These are phyloP conservation scores for Stenocarpella maydis DNA, from an alignment of 2,329 filamentous ascomycete genomes.

Conservation along the genomic window DNA sequence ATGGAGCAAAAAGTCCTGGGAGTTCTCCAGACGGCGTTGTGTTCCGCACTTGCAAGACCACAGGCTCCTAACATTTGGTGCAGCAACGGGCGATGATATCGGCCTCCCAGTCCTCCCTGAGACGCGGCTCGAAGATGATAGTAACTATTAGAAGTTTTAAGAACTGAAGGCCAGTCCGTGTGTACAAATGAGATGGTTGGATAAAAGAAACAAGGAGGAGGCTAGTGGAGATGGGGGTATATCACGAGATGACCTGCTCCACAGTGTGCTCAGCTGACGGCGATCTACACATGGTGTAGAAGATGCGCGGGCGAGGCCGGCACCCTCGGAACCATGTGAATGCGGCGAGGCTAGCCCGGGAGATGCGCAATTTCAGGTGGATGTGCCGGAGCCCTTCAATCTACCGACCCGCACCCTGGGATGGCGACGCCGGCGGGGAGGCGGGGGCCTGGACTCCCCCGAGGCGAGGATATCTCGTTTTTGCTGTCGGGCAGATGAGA, in stretches of 20 bases:
- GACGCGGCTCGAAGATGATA: not conserved
- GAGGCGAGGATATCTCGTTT: constrained; percentile 6
- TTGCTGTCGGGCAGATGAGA: constrained; percentile 9
- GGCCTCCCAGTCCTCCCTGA: too few relatives aligned
- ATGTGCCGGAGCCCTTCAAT: constrained; percentile 5
- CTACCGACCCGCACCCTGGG: not conserved
- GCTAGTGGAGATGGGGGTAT: not conserved
- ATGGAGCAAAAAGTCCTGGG: not conserved
- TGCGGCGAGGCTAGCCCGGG: constrained; percentile 8
- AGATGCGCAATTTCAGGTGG: not conserved
- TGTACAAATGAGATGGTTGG: not conserved
- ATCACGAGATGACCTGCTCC: not conserved
- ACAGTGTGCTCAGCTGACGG: not conserved
- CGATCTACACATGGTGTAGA: not conserved
- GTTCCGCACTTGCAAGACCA: constrained; percentile 3
- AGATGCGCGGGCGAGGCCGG: not conserved
- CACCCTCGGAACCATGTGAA: constrained; percentile 18
- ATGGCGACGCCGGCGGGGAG: not conserved
- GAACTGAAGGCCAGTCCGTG: not conserved
- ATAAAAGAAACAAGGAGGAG: not conserved
- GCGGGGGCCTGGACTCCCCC: not conserved
- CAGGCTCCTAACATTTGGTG: not conserved
- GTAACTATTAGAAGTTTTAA: not conserved
- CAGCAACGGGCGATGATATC: too few relatives aligned
- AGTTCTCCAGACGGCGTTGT: not conserved